Conservation (phyloP, 306 rosid species). For the Prinsepia uniflora region DNA sequence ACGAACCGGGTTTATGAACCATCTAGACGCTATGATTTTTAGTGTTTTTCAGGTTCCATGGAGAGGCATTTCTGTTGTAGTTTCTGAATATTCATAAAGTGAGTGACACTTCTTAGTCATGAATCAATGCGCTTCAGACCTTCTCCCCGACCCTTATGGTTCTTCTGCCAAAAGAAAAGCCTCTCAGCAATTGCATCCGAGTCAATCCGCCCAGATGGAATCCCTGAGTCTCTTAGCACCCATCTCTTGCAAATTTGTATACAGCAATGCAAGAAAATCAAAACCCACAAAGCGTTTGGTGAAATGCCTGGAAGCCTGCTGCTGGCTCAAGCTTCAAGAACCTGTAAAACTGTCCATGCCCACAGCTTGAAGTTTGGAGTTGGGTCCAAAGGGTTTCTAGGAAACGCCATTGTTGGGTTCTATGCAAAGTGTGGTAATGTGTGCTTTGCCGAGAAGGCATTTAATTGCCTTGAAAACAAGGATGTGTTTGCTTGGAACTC, state of each 20-base stretch:
- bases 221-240: neutral
- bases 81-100: neutral
- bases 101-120: neutral
- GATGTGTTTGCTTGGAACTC: conserved; percentile 66
- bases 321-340: conserved; percentile 32
- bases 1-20: no score
- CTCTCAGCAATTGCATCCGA: conserved; percentile 7
- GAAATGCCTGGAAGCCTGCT: conserved; percentile 29
- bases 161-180: conserved; percentile 5
- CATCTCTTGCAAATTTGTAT: conserved; percentile 28
- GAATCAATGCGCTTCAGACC: conserved; percentile 16
- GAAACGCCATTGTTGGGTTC: conserved; percentile 47
- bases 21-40: no score
- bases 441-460: conserved; percentile 42
- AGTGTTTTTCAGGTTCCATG: no score
- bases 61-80: no score
- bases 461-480: conserved; percentile 43
- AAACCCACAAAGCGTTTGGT: conserved; percentile 34
- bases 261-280: conserved; percentile 39
- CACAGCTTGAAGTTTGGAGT: conserved; percentile 38
- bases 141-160: neutral
- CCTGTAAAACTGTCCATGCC: conserved; percentile 41
- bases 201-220: conserved; percentile 1
- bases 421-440: conserved; percentile 53
- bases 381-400: conserved; percentile 42